A percentile compares a stretch with the other conserved stretches of the same genome.
These are phyloP conservation scores for Trypanosoma caninum DNA, from an alignment of 208 protist species.

Conservation along the genomic window DNA sequence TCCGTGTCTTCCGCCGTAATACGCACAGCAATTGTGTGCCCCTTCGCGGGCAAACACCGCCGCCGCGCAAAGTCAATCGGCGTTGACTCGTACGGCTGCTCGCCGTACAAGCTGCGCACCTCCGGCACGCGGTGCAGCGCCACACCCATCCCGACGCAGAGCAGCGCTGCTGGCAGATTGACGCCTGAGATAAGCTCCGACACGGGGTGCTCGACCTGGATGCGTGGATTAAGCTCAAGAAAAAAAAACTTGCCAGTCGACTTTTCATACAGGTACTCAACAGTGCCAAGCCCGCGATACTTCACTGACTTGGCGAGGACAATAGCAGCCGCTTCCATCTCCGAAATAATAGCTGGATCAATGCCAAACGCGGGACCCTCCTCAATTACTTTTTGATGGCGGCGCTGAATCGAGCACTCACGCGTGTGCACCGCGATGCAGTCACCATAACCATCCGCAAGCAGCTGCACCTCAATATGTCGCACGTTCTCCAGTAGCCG, in stretches of 20 bases:
- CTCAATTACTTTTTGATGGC: slow-evolving; percentile 98
- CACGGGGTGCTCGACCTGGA: slow-evolving; percentile 98
- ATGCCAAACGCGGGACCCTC: slow-evolving; percentile 94
- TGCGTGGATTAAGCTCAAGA: slow-evolving; percentile 97
- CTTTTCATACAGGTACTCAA: slow-evolving; percentile 97
- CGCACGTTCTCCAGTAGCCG: slow-evolving; percentile 89
- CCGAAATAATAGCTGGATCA: slow-evolving; percentile 57
- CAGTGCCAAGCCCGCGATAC: slow-evolving; percentile 95
- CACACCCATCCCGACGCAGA: slow-evolving; percentile 97
- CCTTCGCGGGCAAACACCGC: slow-evolving; percentile 46
- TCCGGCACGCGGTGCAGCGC: slow-evolving; percentile 94
- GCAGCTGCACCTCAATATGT: slow-evolving; percentile 97
- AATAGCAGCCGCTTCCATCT: slow-evolving; percentile 94
- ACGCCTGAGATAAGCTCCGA: slow-evolving; percentile 96
- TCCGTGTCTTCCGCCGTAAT: slow-evolving; percentile 98
- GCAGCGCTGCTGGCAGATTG: slow-evolving; percentile 94
- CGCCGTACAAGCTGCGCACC: slow-evolving; percentile 92
- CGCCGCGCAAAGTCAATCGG: slow-evolving; percentile 90
- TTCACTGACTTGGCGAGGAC: slow-evolving; percentile 90
- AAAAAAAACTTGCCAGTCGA: slow-evolving; percentile 92
- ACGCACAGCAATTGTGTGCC: slow-evolving; percentile 96
- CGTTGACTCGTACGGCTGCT: slow-evolving; percentile 54
- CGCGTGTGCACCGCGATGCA: slow-evolving; percentile 93
- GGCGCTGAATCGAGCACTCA: slow-evolving; percentile 98
- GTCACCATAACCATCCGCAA: slow-evolving; percentile 94